Evolutionary conservation across 495 filamentous ascomycete genomes (phyloP), one percentile per base, ranked within the genome.

Genomic region (Aspergillus carlsbadensis): DNA sequence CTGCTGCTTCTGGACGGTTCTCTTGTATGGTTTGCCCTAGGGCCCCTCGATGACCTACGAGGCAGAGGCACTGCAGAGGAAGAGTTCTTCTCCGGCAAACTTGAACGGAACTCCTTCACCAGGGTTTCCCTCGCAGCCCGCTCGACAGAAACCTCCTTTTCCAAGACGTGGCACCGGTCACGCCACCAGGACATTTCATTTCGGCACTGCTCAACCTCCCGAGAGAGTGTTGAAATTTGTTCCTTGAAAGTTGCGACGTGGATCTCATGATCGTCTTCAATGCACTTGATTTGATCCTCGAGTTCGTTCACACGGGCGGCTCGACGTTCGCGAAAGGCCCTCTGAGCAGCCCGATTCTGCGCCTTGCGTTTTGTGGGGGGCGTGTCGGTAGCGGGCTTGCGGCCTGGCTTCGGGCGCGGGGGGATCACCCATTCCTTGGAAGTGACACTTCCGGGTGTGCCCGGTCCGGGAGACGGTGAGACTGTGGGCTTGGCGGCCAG

Each of bases 341-440:
- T 79, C 73, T 97, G 92, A 13, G 92, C 92, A n/a, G 89, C 89
- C 37, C 92, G 81, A 69, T 97, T 97, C 67, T 97, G 92, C 0
- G 89, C 90, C 72, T 96, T 95, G 54, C 92, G 85, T 68, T 96
- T 94, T 35, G 91, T 96, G 2, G 90, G 90, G 11, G 91, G 91
- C 4, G 89, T 91, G 64, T 97, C 91, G 13, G 88, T 92, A 18
- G 92, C 90, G 10, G 92, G 92, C 70, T 96, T 96, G 48, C 92
- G 83, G 34, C 92, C 92, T n/a, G 92, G 92, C 78, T 94, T 94
- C 22, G 91, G 91, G 44, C 90, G 83, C 47, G 91, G 91, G 26
- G 91, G 91, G 45, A 96, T 83, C 8, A 92, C 81, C 91, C 91
- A 96, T 84, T 92, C 88, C 70, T 84, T 92, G 57, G 80, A 87